Base-by-base conservation (phyloP, 176 grass and related monocot genomes). In the Oryza glaberrima region DNA sequence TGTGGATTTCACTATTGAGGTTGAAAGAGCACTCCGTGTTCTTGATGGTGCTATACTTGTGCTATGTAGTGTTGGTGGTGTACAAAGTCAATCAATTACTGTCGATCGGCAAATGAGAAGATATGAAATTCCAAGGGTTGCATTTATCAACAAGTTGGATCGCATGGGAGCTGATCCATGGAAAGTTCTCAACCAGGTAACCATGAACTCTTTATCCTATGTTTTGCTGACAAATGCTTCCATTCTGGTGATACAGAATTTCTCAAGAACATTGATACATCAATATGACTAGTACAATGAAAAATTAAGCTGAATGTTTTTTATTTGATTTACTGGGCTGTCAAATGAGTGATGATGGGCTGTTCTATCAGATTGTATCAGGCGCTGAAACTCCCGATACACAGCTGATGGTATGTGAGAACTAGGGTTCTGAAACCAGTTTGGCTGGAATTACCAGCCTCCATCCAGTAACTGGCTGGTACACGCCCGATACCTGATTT, bases 1-100 rank as follows among this genome's bases (percentile, higher is more conserved):
- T 5, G 96, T 98, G 36, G 96, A 98, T 84, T 98, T 98, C 93
- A 98, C 96, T 40, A 95, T 98, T 90, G 95, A 98, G 90, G 95
- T 98, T 82, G 95, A 98, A 89, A 98, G 95, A 72, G 95, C 95
- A 47, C 82, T 98, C 44, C 92, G 95, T 87, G 95, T 98, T 80
- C 91, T 98, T 90, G 96, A 98, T 88, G 93, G 96, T 80, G 96
- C 96, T 75, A 94, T 98, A 82, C 93, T 98, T 90, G 96, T 98
- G 40, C 91, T 98, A 35, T 98, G 96, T 86, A 95, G 96, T 90
- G 96, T 98, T 65, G 96, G 96, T 87, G 96, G 96, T 51, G 96
- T 95, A 75, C 96, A 98, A 83, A 98, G 96, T 82, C 96, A 98
- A 75, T 98, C 96, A 17, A 95, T 98, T 69, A 98, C 96, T 64